Percentiles rank a stretch among this genome's conserved stretches.
These are phyloP conservation scores for Paraurostyla sp. DNA, from an alignment of 73 alveolate species.

Conservation along the genomic window DNA sequence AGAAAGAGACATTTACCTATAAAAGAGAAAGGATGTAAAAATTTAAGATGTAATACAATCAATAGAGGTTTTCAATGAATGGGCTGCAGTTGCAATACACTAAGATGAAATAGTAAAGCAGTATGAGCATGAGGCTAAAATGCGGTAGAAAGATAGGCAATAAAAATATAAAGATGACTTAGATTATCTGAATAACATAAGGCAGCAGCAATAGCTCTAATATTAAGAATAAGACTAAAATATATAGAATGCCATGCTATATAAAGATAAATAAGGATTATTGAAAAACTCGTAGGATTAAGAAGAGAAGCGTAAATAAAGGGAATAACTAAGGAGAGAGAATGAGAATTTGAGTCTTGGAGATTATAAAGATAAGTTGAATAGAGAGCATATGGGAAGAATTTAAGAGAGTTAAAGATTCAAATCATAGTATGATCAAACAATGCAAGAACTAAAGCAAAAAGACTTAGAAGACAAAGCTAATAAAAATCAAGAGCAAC, in stretches of 20 bases:
- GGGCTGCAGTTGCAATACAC: constrained; percentile 48
- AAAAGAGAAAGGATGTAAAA: neutral
- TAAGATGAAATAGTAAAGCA: constrained; percentile 23
- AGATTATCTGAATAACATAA: neutral
- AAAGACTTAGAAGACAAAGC: constrained; percentile 4
- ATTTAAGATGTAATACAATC: neutral
- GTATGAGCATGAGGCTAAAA: neutral
- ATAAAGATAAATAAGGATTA: neutral
- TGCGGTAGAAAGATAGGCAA: neutral
- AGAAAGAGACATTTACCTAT: constrained; percentile 38
- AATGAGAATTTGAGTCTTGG: constrained; percentile 14
- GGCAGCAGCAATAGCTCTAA: neutral
- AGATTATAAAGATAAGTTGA: constrained; percentile 20
- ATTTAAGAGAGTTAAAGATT: constrained; percentile 3
- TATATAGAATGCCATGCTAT: neutral
- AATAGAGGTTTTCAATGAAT: constrained; percentile 33
- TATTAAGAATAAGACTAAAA: neutral
- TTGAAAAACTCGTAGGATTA: neutral
- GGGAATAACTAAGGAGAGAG: neutral
- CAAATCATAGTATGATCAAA: constrained; percentile 25
- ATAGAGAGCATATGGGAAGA: constrained; percentile 2
- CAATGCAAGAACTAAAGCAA: neutral
- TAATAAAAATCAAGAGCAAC: neutral
- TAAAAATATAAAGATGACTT: constrained; percentile 23
- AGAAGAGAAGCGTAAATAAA: neutral